Base-by-base conservation (phyloP, 768 basidiomycete species). In the Chalciporus piperatus region DNA sequence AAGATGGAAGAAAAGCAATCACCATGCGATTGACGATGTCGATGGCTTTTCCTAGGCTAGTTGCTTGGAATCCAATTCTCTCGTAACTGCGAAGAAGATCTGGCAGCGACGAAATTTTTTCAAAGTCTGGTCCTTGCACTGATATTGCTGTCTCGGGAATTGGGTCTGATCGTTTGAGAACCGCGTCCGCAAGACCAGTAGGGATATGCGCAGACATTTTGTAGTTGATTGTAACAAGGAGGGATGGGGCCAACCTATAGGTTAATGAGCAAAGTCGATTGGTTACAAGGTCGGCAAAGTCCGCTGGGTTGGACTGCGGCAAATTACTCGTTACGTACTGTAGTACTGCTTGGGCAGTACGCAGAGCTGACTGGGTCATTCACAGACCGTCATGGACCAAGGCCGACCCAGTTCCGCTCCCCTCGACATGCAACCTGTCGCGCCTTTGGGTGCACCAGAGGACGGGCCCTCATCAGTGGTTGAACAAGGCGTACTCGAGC, bases 51-150 rank as follows among this genome's bases (percentile, higher is more conserved):
- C 89, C 89, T 2, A 99, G 73, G 51, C 90, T 92, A 47, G 85
- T 95, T n/a, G 97, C 97, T 69, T 99, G 97, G 65, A 98, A 99
- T 17, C 97, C 97, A 47, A 98, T 97, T 30, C 85, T 81, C 64
- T 89, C 84, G 72, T 97, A 99, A 61, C 81, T 85, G 32, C 73
- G 66, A 35, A 99, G 70, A 56, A 99, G 79, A 32, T 79, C 73
- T 40, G 85, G 75, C 23, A 99, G 73, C 42, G 83, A 82, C 19
- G 82, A 64, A 1, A 76, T 69, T n/a, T 79, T 66, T 55, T 90
- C 87, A 59, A 98, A 89, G 68, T 95, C 79, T 11, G 97, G 97
- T 0, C 97, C 97, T 64, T 84, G 73, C 17, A 98, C 91, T 3
- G 87, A 72, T 13, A 89, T 69, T 0, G 87, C 81, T 33, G 79